A percentile compares a stretch with the other conserved stretches of the same genome.
Conservation (phyloP, 805 yeast genomes). For the Candida koratica region DNA sequence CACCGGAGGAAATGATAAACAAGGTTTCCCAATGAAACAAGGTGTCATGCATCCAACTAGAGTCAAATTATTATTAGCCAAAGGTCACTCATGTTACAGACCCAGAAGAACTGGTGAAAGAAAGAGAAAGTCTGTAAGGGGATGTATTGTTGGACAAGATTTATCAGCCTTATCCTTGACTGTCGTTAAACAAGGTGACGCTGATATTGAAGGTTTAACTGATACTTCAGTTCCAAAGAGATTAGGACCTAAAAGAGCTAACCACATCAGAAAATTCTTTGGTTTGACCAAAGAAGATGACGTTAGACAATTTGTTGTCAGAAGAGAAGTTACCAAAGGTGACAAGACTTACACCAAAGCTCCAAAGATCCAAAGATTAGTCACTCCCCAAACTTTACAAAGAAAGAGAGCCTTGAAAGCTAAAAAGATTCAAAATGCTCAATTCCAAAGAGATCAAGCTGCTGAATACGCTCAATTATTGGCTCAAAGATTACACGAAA, state of each 20-base stretch:
- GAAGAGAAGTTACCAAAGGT: constrained; percentile 98
- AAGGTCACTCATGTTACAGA: constrained; percentile 98
- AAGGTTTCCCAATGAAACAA: constrained; percentile 99
- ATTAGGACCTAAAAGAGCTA: constrained; percentile 99
- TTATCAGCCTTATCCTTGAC: constrained; percentile 92
- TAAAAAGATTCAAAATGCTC: constrained; percentile 93
- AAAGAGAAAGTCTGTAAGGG: constrained; percentile 99
- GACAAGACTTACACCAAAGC: constrained; percentile 99
- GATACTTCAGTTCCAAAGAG: constrained; percentile 95
- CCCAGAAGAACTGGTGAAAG: constrained; percentile 99
- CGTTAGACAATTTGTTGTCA: constrained; percentile 84
- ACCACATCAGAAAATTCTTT: constrained; percentile 99
- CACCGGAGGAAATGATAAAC: constrained; percentile 99
- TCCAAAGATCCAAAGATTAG: constrained; percentile 99
- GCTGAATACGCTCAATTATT: constrained; percentile 99
- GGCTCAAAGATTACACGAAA: constrained; percentile 97
- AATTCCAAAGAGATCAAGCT: constrained; percentile 99
- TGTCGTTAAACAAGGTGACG: constrained; percentile 95
- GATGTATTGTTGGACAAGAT: constrained; percentile 97
- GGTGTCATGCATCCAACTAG: constrained; percentile 99
- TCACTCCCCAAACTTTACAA: constrained; percentile 98
- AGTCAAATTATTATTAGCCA: constrained; percentile 90
- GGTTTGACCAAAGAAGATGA: constrained; percentile 95
- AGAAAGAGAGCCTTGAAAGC: constrained; percentile 97
- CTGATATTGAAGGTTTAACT: constrained; percentile 93